Conservation (phyloP, 2,329 filamentous ascomycete genomes). For the Colletotrichum nymphaeae region DNA sequence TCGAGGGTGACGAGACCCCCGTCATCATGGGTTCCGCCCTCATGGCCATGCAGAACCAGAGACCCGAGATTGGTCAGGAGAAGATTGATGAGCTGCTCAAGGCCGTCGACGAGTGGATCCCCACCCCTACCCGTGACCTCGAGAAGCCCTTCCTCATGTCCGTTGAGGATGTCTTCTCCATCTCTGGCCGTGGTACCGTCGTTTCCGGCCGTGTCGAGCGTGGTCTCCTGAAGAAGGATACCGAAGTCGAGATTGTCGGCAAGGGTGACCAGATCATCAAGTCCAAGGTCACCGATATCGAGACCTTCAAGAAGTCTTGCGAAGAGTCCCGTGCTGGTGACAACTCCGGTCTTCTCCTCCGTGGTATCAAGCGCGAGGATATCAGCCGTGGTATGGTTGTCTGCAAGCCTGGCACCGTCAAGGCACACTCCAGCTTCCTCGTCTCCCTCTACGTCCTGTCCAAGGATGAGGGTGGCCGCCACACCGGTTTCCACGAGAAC, state of each 20-base stretch:
- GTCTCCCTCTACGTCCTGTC: conserved; percentile 96
- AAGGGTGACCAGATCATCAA: conserved; percentile 86
- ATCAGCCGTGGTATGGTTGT: conserved; percentile 95
- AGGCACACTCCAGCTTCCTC: conserved; percentile 91
- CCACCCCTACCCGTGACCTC: conserved; percentile 90
- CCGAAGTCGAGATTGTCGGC: conserved; percentile 94
- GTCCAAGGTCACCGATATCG: conserved; percentile 99
- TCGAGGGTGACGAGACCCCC: conserved; percentile 97
- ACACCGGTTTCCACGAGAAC: conserved; percentile 95
- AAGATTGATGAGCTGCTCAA: conserved; percentile 94
- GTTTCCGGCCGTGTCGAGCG: conserved; percentile 98
- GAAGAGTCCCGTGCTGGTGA: conserved; percentile 96
- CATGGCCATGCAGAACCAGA: conserved; percentile 88
- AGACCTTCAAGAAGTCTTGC: conserved; percentile 99
- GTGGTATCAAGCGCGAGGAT: conserved; percentile 96
- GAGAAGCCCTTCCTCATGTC: conserved; percentile 99
- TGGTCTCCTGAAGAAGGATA: conserved; percentile 91
- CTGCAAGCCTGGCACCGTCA: conserved; percentile 83
- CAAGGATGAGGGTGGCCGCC: conserved; percentile 97
- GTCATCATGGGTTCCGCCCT: conserved; percentile 98
- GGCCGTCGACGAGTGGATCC: conserved; percentile 95
- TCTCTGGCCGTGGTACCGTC: conserved; percentile 94
- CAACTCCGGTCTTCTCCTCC: conserved; percentile 96
- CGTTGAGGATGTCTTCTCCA: conserved; percentile 92
- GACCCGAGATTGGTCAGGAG: conserved; percentile 84